Evolutionary conservation across 2,329 filamentous ascomycete genomes (phyloP).

Genomic region (Paramyrothecium sp.): DNA sequence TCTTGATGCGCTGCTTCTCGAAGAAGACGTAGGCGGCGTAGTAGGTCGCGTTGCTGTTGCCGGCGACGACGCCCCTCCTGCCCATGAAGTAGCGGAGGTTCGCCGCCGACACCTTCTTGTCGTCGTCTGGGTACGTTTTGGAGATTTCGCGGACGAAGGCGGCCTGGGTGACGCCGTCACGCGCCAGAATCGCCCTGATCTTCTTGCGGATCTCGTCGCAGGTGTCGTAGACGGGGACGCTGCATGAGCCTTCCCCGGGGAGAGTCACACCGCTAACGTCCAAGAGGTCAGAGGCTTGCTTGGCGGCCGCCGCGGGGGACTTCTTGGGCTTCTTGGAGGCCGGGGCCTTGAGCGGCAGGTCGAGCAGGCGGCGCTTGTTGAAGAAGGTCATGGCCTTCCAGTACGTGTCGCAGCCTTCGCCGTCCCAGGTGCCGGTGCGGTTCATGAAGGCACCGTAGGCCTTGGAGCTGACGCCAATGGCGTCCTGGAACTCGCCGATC

Average conservation of each 20-base stretch:
- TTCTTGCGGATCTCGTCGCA: slow-evolving; percentile 59
- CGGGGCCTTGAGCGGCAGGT: slow-evolving; percentile 32
- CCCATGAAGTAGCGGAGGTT: slow-evolving; percentile 48
- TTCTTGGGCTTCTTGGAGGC: slow-evolving; percentile 26
- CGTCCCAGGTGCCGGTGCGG: slow-evolving; percentile 38
- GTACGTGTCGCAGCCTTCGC: slow-evolving; percentile 31
- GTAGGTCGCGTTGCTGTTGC: slow-evolving; percentile 47
- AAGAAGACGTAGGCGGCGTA: slow-evolving; percentile 59
- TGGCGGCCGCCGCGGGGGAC: slow-evolving; percentile 17
- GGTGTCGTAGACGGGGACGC: slow-evolving; percentile 52
- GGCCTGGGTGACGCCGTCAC: slow-evolving; percentile 46
- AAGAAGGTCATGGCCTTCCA: slow-evolving; percentile 41
- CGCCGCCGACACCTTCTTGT: slow-evolving; percentile 35
- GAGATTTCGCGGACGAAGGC: slow-evolving; percentile 48
- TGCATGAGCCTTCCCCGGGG: slow-evolving; percentile 42
- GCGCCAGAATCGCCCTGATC: slow-evolving; percentile 46
- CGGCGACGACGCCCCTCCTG: slow-evolving; percentile 45
- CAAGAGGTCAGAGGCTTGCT: slow-evolving; percentile 25
- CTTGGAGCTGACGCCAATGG: slow-evolving; percentile 34
- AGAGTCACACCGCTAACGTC: slow-evolving; percentile 43
- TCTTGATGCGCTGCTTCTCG: slow-evolving; percentile 53
- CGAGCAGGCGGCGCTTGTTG: slow-evolving; percentile 47
- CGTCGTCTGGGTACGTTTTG: slow-evolving; percentile 34
- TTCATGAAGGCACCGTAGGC: slow-evolving; percentile 46
- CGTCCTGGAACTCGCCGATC: slow-evolving; percentile 44